Evolutionary conservation across 805 yeast species (phyloP), one percentile per base, ranked within the genome.

Genomic region (Yamadazyma laniorum): DNA sequence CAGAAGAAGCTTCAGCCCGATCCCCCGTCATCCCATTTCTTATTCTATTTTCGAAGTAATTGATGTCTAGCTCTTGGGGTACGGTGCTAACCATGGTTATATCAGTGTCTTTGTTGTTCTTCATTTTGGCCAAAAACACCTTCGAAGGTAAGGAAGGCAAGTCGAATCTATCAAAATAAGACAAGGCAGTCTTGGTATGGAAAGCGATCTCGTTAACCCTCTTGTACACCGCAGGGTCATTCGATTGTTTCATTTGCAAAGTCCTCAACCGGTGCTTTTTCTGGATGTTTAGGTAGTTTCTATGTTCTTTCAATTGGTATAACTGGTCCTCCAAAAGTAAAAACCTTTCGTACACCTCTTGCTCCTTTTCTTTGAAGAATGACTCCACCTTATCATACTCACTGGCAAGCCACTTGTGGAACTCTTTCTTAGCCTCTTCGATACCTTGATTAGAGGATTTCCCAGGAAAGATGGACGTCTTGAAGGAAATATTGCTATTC

Each of bases 251-350:
- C 7, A 29, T 18, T 14, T 30, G 29, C 4, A 35, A 21, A 7
- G 26, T 14, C 16, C 16, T 32, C 11, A 38, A 25, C 42, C 40
- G 23, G 47, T 8, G 12, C 52, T 33, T 21, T 18, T 39, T 37
- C 9, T 26, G 16, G 18, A 28, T 29, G 4, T 29, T 13, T 17
- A 40, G 22, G 16, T 45, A 36, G 1, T 37, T 30, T 40, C 63
- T 69, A 40, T 80, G 85, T 30, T 80, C 82, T 31, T 76, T 68
- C 39, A 84, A 55, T 49, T 80, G 82, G 40, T 72, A 72, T 30
- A 88, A 55, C 56, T 87, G 95, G 48, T 77, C 85, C 53, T 83
- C 85, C 16, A 87, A 53, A 3, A 81, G 51, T 9, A 79, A 56
- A 47, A 74, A 82, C 40, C 91, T 65, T 40, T 75, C 77, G 30